Evolutionary conservation across 371 early-diverging fungal genomes (phyloP), one percentile per base, ranked within the genome.

Genomic region (Mortierella sp.): DNA sequence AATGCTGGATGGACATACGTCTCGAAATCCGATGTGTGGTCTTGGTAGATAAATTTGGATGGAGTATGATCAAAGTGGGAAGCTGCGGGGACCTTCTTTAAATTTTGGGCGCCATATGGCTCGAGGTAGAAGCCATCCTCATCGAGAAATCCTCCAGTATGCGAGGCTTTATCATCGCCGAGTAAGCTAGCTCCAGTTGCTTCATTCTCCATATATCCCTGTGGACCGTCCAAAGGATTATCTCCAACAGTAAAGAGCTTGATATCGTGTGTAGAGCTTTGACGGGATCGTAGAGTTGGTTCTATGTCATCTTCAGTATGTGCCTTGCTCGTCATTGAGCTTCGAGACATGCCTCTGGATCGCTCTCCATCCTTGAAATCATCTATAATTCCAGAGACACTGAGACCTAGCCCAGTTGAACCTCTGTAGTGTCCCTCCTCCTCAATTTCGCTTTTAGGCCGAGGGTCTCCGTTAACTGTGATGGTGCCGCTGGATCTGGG

Each of bases 1-100:
- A 85, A 64, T 23, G 83, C 81, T 17, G 85, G 85, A 43, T 85
- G 83, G 32, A 75, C 61, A 37, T 85, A 85, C 19, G 83, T 81
- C 64, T 85, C 83, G 54, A 73, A 79, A 2, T 79, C 70, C 4
- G 73, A 73, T 3, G 79, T 79, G 22, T 53, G 61, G 37, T 79
- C 79, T 40, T 79, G 79, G 43, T 79, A 79, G 8, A 53, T 34
- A 23, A 72, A 40, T 12, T 60, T 68, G 28, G 73, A 79, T 0
- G 73, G 67, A 7, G 53, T 32, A 15, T 79, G 79, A 1, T 79
- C 79, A 55, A 70, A 79, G 32, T 79, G 79, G 0, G 74, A 68
- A 0, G 79, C 74, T 37, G 6, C 15, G 8, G 15, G 53, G 17
- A 53, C 53, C 22, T 26, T 28, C 9, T 26, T 15, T 26, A 26